Conservation (phyloP, 306 rosid species). For the Pterocarpus santalinus region DNA sequence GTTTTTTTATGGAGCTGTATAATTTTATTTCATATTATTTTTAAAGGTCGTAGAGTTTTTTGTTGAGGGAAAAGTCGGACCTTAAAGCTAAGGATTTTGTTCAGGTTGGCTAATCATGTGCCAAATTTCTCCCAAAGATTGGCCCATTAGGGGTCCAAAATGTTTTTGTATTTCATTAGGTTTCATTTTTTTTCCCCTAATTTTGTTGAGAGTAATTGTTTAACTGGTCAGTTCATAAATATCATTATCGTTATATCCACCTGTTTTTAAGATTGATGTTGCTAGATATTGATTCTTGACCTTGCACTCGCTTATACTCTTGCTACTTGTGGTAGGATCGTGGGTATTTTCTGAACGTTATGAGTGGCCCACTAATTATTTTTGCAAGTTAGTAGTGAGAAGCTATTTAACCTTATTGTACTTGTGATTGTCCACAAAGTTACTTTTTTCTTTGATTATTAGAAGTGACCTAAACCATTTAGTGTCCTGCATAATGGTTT, state of each 20-base stretch:
- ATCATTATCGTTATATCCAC: slow-evolving; percentile 47
- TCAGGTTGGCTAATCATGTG: slow-evolving; percentile 54
- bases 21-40: slow-evolving; percentile 48
- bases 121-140: slow-evolving; percentile 58
- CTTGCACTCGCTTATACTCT: not conserved
- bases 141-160: slow-evolving; percentile 67
- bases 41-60: slow-evolving; percentile 70
- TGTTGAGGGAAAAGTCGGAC: slow-evolving; percentile 66
- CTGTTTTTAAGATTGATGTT: not conserved
- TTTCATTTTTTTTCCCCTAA: slow-evolving; percentile 56
- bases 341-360: not conserved
- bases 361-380: too few species aligned
- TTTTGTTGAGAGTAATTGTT: slow-evolving; percentile 60
- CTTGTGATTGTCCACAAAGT: too few species aligned
- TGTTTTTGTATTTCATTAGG: slow-evolving; percentile 66
- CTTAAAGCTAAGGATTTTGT: slow-evolving; percentile 80
- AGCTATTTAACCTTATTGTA: not conserved
- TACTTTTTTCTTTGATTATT: too few species aligned
- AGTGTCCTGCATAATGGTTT: too few species aligned
- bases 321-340: not conserved
- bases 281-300: not conserved
- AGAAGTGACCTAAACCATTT: too few species aligned
- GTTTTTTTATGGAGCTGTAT: slow-evolving; percentile 68
- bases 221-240: slow-evolving; percentile 65
- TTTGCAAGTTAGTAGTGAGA: not conserved